Evolutionary conservation across 495 filamentous ascomycete species (phyloP).

Genomic region (Penicillium subrubescens): DNA sequence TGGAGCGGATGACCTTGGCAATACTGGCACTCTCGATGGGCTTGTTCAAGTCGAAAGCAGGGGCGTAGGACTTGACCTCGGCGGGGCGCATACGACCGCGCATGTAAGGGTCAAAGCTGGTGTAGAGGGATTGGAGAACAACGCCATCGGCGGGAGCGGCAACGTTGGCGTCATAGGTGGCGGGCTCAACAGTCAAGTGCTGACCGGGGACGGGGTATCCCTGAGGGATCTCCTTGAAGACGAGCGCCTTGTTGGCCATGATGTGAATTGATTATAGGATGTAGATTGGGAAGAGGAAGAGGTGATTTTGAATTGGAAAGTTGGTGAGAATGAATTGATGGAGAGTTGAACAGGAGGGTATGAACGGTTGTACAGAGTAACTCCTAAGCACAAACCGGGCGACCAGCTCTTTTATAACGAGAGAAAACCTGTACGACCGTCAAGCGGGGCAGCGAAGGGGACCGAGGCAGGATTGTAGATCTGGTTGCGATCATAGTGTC

Average conservation of each 20-base stretch:
- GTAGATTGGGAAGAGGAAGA: neutral
- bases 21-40: constrained; percentile 61
- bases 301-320: neutral
- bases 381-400: neutral
- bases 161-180: constrained; percentile 65
- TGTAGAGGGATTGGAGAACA: constrained; percentile 69
- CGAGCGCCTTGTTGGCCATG: constrained; percentile 72
- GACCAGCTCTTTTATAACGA: constrained; percentile 15
- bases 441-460: constrained; percentile 24
- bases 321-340: neutral
- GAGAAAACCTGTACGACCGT: neutral
- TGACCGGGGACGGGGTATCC: constrained; percentile 72
- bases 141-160: constrained; percentile 69
- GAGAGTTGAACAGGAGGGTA: constrained; percentile 10
- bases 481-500: neutral
- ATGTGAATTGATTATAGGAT: constrained; percentile 8
- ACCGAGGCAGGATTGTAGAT: constrained; percentile 21
- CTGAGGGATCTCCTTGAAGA: constrained; percentile 73
- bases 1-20: constrained; percentile 67
- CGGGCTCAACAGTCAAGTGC: constrained; percentile 69
- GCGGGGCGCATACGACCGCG: constrained; percentile 64
- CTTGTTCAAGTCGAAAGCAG: constrained; percentile 56
- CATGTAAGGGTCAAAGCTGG: constrained; percentile 89
- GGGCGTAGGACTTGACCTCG: constrained; percentile 62
- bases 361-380: neutral